These are phyloP conservation scores for Nannochloris sp. DNA, from an alignment of 139 green algal genomes.

Conservation along the genomic window DNA sequence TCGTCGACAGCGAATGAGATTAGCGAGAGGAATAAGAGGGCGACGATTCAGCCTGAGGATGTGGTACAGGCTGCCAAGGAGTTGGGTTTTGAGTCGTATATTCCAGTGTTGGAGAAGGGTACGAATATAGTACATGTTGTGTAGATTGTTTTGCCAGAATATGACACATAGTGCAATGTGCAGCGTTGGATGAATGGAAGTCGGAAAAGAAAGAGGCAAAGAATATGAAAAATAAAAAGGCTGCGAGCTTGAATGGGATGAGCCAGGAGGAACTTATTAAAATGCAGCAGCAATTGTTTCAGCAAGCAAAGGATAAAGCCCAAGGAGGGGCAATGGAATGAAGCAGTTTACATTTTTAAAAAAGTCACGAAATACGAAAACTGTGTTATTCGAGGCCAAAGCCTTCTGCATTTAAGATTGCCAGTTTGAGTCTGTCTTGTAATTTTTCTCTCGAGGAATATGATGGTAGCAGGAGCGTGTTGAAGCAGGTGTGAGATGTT, in stretches of 20 bases:
- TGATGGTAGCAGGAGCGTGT: slow-evolving; percentile 84
- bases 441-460: slow-evolving; percentile 68
- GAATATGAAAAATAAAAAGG: slow-evolving; percentile 10
- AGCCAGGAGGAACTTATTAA: slow-evolving; percentile 28
- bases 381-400: slow-evolving; percentile 67
- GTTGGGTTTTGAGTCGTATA: slow-evolving; percentile 45
- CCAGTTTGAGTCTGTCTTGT: slow-evolving; percentile 53
- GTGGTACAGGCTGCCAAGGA: slow-evolving; percentile 47
- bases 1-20: slow-evolving; percentile 47
- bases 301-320: slow-evolving; percentile 22
- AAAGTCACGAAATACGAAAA: slow-evolving; percentile 6
- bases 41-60: slow-evolving; percentile 55
- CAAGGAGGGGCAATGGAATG: slow-evolving; percentile 11
- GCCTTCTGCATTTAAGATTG: slow-evolving; percentile 84
- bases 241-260: slow-evolving; percentile 12
- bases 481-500: slow-evolving; percentile 85
- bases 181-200: slow-evolving; percentile 28
- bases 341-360: slow-evolving; percentile 2
- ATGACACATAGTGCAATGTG: neutral
- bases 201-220: slow-evolving; percentile 29
- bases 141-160: too few species aligned
- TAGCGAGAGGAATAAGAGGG: slow-evolving; percentile 37
- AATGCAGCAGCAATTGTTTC: slow-evolving; percentile 39
- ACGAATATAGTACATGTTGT: neutral
- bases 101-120: slow-evolving; percentile 2